Evolutionary conservation across 1,284 basidiomycete species (phyloP).

Genomic region (Grifola frondosa): DNA sequence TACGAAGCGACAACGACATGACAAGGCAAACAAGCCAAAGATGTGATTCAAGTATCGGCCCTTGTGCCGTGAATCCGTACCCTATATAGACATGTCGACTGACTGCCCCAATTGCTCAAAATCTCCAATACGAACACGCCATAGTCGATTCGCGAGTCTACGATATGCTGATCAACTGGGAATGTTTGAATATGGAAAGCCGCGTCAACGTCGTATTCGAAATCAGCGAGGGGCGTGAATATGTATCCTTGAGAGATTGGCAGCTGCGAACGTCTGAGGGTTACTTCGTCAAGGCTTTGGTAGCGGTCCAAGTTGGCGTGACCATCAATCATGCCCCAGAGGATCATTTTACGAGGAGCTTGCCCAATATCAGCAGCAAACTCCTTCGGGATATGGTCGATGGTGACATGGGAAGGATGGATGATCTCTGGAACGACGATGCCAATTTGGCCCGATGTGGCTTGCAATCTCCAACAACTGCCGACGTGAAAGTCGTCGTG

Average conservation of each 20-base stretch:
- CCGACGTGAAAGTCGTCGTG: slow-evolving; percentile 5
- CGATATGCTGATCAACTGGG: neutral
- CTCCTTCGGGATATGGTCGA: slow-evolving; percentile 4
- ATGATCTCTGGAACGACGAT: neutral
- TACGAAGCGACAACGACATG: too few species aligned
- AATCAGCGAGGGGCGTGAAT: neutral
- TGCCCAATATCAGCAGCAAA: slow-evolving; percentile 3
- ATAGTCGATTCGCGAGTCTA: slow-evolving; percentile 2
- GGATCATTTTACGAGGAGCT: slow-evolving; percentile 6
- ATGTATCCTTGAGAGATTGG: neutral
- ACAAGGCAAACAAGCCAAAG: too few species aligned
- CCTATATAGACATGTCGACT: slow-evolving; percentile 8
- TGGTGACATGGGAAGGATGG: slow-evolving; percentile 5
- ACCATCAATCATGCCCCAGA: slow-evolving; percentile 11
- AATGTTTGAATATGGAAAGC: slow-evolving; percentile 8
- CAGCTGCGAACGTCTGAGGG: neutral
- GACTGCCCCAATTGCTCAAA: slow-evolving; percentile 6
- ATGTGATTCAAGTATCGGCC: too few species aligned
- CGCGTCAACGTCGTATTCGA: slow-evolving; percentile 6
- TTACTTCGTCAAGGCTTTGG: neutral
- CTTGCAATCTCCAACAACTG: slow-evolving; percentile 3
- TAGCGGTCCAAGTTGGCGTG: neutral
- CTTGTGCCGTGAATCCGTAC: slow-evolving; percentile 13
- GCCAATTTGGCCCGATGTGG: neutral
- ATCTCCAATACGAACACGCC: slow-evolving; percentile 10